Base-by-base conservation (phyloP, 345 rosid species). In the Mercurialis annua region DNA sequence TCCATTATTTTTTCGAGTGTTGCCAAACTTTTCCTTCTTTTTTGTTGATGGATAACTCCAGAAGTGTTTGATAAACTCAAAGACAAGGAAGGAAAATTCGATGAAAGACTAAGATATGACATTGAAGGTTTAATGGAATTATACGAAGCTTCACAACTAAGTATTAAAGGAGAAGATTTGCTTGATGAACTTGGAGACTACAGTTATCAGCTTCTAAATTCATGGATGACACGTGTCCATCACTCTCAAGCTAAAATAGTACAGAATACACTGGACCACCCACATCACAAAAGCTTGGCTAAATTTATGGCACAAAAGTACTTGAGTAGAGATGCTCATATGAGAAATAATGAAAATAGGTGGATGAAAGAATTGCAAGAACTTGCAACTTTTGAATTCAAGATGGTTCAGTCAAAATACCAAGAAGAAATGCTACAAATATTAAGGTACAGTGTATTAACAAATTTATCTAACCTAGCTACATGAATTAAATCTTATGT, bases 131-230 rank as follows among this genome's bases (percentile, higher is more conserved):
- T 86, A 57, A 67, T 75, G 59, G 78, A 69, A 33, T 54, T 85
- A 60, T 82, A 64, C 26, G 88, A 86, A 77, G 96, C 96, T 64
- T 76, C 87, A 15, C 81, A 81, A 24, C 72, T 86, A 12, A 62
- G 83, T 49, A 56, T 73, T 11, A 73, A 62, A n/a, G 92, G 81
- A 6, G 95, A 86, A 80, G 74, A 78, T 51, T 52, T 33, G 29
- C 83, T 83, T 11, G 84, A 81, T 24, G 77, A 77, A 53, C 75
- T 77, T 5, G 69, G 72, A 62, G 71, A 58, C 2, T 72, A 60
- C 6, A 67, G 81, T 27, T 54, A 33, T 38, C 55, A 68, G 26
- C 47, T 63, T 59, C 80, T 84, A 17, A 44, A 30, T 20, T 72
- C 72, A 52, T 49, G 65, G 65, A 10, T 27, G 44, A 21, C 43